phyloP scores from a whole-genome alignment of 371 early-diverging fungal species.

The Mucor racemosus region DNA sequence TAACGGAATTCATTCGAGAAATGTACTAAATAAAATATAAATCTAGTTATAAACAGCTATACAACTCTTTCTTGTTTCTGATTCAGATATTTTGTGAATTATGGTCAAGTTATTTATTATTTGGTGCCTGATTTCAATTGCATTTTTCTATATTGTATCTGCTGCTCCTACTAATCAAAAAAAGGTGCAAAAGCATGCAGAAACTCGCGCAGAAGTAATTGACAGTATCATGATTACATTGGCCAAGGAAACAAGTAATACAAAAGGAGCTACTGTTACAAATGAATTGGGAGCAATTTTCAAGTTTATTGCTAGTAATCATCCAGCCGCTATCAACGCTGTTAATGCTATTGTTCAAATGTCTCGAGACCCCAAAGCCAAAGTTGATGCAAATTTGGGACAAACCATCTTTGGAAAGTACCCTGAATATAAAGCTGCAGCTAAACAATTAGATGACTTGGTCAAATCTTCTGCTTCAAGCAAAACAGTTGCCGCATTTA shows the following conservation, averaged over 20 bases:
- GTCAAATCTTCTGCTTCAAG: background rate
- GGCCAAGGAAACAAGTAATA: background rate
- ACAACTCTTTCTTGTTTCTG: background rate
- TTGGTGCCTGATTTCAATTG: background rate
- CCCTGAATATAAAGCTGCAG: background rate
- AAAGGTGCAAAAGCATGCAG: background rate
- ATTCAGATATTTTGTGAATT: background rate
- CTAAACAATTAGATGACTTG: background rate
- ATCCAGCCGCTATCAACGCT: background rate
- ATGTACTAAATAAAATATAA: background rate
- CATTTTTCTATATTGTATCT: too few relatives aligned
- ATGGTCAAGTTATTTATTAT: background rate
- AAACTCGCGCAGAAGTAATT: background rate
- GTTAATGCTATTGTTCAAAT: background rate
- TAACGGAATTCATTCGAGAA: too few relatives aligned
- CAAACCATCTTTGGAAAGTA: background rate
- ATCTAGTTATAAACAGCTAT: background rate
- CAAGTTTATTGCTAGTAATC: background rate
- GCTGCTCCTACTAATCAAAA: background rate
- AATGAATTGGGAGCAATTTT: background rate
- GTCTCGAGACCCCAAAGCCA: background rate
- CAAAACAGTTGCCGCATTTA: background rate
- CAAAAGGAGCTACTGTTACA: background rate
- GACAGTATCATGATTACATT: background rate
- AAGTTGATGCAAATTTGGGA: background rate